Percentiles rank a stretch among this genome's conserved stretches.
Evolutionary conservation across 352 stramenopile species (phyloP).

Genomic region (Pythium aquatile): DNA sequence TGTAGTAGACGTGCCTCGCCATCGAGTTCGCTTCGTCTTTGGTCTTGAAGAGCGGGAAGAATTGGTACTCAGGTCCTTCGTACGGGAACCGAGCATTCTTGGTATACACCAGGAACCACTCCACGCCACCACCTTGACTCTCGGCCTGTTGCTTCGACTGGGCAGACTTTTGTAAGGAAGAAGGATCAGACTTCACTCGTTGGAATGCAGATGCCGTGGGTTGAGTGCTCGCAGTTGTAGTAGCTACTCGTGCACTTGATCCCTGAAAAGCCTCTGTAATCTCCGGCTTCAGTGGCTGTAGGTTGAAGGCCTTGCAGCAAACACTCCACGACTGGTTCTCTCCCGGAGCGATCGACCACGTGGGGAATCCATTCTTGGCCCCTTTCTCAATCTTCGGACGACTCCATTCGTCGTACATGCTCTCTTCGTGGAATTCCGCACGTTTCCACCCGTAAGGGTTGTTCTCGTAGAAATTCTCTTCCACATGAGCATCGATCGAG

Average conservation of each 20-base stretch:
- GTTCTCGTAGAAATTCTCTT: slow-evolving; percentile 8
- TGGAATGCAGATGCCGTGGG: neutral
- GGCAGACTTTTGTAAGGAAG: neutral
- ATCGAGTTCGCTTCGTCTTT: slow-evolving; percentile 4
- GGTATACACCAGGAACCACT: slow-evolving; percentile 11
- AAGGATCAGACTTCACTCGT: neutral
- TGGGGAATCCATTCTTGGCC: neutral
- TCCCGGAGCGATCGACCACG: neutral
- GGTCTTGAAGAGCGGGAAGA: neutral
- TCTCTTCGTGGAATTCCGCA: slow-evolving; percentile 7
- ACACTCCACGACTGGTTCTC: neutral
- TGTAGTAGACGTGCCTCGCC: slow-evolving; percentile 4
- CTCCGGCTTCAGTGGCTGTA: neutral
- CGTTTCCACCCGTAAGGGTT: slow-evolving; percentile 5
- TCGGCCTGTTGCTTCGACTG: neutral
- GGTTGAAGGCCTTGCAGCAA: neutral
- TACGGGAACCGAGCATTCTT: slow-evolving; percentile 5
- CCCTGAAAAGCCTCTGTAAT: neutral
- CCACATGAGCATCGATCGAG: neutral
- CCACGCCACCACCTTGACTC: neutral
- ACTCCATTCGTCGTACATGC: slow-evolving; percentile 5
- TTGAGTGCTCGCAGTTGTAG: neutral
- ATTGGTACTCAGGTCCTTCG: slow-evolving; percentile 2
- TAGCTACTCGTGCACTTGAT: neutral
- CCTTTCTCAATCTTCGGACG: neutral